phyloP scores from a whole-genome alignment of 306 rosid species.

The Cucurbita pepo region DNA sequence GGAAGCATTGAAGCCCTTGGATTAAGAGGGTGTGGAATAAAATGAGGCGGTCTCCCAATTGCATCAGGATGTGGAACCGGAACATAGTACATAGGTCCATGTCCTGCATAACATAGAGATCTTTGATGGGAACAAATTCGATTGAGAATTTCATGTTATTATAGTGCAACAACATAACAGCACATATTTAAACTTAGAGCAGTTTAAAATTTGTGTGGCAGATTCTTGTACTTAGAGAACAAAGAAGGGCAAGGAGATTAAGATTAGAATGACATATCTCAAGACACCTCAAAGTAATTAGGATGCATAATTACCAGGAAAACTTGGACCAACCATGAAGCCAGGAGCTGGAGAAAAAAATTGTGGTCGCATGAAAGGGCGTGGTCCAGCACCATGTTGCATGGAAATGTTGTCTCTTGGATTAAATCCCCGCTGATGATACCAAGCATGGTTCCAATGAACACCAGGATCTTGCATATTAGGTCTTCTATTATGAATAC shows the following conservation, averaged over 20 bases:
- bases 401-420: constrained; percentile 45
- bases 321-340: constrained; percentile 63
- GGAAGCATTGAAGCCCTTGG: constrained; percentile 29
- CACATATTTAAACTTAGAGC: neutral
- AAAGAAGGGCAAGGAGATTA: neutral
- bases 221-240: neutral
- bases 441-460: constrained; percentile 58
- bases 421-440: constrained; percentile 51
- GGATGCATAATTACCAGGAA: constrained; percentile 39
- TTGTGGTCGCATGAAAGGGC: constrained; percentile 56
- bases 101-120: constrained; percentile 29
- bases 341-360: constrained; percentile 59
- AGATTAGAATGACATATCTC: neutral
- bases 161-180: neutral
- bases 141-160: neutral
- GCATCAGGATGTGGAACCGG: constrained; percentile 51
- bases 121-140: neutral
- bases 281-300: neutral
- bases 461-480: constrained; percentile 45
- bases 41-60: constrained; percentile 45
- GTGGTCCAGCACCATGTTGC: constrained; percentile 61
- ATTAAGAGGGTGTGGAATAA: constrained; percentile 42
- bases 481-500: constrained; percentile 51
- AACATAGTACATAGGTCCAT: constrained; percentile 52
- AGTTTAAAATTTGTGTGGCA: neutral